Conservation (phyloP, 1,139 yeast species). For the Zhuliangozyma blackwelliae region DNA sequence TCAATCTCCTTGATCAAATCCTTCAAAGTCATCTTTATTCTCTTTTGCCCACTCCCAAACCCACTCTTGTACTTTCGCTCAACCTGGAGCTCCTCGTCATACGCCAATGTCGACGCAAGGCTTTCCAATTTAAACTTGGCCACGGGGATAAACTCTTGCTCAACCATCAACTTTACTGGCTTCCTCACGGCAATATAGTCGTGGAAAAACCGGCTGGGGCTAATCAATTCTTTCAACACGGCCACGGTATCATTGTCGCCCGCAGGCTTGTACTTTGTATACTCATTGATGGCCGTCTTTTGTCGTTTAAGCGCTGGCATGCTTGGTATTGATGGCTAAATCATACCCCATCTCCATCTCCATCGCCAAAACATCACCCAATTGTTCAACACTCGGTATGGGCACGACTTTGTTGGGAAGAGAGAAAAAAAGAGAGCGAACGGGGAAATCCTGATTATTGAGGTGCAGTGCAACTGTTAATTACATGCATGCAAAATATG, state of each 20-base stretch:
- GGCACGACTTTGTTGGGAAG: too few species aligned
- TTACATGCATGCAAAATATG: too few species aligned
- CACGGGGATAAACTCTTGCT: constrained; percentile 21
- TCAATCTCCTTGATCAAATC: constrained; percentile 42
- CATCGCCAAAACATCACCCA: too few species aligned
- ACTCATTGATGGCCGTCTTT: constrained; percentile 5
- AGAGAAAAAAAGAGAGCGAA: too few species aligned
- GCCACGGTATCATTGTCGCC: constrained; percentile 10
- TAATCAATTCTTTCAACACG: constrained; percentile 4
- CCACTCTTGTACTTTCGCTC: constrained; percentile 57
- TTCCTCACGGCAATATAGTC: constrained; percentile 27
- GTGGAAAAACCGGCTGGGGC: constrained; percentile 19
- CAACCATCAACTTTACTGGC: constrained; percentile 32
- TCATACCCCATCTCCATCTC: too few species aligned
- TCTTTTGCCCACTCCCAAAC: constrained; percentile 57
- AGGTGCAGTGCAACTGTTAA: too few species aligned
- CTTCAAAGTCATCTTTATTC: constrained; percentile 45
- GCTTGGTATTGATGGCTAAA: too few species aligned
- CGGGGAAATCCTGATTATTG: too few species aligned
- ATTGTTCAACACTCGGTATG: too few species aligned
- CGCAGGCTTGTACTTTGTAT: constrained; percentile 10
- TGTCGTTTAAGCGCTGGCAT: constrained; percentile 1
- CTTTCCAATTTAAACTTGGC: constrained; percentile 29
- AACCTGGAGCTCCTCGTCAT: constrained; percentile 41
- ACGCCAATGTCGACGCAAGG: constrained; percentile 28